Conservation (phyloP, 2,329 filamentous ascomycete genomes). For the Ceratocystis destructans region DNA sequence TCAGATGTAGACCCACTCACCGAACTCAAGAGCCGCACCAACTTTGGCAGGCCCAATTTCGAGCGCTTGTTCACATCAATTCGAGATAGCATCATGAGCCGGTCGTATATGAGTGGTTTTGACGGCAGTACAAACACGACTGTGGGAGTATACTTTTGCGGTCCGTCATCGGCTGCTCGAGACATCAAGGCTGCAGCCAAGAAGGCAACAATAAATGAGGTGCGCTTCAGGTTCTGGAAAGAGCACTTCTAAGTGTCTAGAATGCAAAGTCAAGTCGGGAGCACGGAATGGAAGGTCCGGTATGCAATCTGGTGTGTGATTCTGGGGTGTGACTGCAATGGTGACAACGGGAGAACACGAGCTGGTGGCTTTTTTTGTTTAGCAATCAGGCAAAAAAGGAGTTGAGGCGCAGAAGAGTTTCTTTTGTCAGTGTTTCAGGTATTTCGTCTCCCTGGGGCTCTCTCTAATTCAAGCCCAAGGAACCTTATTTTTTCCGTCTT, state of each 20-base stretch:
- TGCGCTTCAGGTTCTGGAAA: slow-evolving; percentile 97
- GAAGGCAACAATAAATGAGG: slow-evolving; percentile 56
- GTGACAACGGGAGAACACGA: too few species aligned
- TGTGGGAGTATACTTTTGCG: slow-evolving; percentile 21
- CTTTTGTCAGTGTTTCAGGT: too few species aligned
- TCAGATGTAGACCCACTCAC: slow-evolving; percentile 68
- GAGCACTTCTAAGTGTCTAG: slow-evolving; percentile 58
- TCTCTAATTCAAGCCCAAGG: too few species aligned
- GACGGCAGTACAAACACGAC: slow-evolving; percentile 57
- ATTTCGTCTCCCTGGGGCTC: too few species aligned
- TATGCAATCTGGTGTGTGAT: neutral
- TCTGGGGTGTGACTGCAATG: too few species aligned
- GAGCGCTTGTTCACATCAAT: slow-evolving; percentile 57
- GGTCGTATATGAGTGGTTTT: slow-evolving; percentile 62
- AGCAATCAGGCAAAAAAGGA: too few species aligned
- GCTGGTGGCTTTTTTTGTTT: too few species aligned
- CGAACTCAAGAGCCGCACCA: slow-evolving; percentile 65
- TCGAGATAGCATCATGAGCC: slow-evolving; percentile 63
- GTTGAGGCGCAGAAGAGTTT: too few species aligned
- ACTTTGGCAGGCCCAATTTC: slow-evolving; percentile 84
- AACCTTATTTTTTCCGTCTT: too few species aligned
- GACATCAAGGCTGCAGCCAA: slow-evolving; percentile 79
- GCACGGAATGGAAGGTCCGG: neutral
- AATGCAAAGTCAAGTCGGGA: neutral
- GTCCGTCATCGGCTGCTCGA: slow-evolving; percentile 39